phyloP scores from a whole-genome alignment of 2,329 filamentous ascomycete genomes.

The Pyrenochaeta sp. region DNA sequence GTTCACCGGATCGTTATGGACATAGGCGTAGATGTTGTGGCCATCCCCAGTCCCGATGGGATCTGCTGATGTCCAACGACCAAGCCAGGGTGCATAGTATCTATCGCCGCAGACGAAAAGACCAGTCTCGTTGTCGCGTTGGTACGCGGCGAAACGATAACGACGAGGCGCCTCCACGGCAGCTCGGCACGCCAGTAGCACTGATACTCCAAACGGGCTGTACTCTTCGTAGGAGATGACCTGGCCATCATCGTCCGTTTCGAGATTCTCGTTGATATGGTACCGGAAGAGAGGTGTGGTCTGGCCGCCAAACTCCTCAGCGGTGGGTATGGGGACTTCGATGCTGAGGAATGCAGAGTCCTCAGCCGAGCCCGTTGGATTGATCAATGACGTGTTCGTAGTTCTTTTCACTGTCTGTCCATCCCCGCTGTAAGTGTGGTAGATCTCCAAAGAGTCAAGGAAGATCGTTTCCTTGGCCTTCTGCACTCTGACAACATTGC shows the following conservation, averaged over 20 bases:
- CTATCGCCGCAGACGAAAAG: constrained; percentile 8
- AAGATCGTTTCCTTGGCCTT: constrained; percentile 9
- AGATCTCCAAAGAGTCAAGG: constrained; percentile 14
- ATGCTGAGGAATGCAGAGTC: too few species aligned
- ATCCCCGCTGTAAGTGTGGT: too few species aligned
- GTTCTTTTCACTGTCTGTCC: too few species aligned
- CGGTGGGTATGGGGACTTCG: too few species aligned
- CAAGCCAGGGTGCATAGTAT: constrained; percentile 13
- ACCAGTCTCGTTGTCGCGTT: constrained; percentile 16
- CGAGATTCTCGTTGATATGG: constrained; percentile 15
- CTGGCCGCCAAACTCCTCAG: too few species aligned
- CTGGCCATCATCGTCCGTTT: constrained; percentile 30
- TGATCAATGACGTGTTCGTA: too few species aligned
- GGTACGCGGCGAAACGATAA: constrained; percentile 5
- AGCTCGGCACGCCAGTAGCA: constrained; percentile 4
- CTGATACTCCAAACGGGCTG: constrained; percentile 33
- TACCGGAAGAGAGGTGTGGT: constrained; percentile 2
- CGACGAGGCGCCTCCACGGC: background rate
- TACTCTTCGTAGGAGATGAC: constrained; percentile 44
- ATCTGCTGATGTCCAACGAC: constrained; percentile 2
- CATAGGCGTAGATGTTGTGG: background rate
- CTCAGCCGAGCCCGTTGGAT: too few species aligned
- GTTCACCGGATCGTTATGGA: too few species aligned
- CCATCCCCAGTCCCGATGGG: constrained; percentile 4
- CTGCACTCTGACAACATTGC: too few species aligned